These are phyloP conservation scores for Tetratostichococcus sp. DNA, from an alignment of 139 green algal genomes.

Conservation along the genomic window DNA sequence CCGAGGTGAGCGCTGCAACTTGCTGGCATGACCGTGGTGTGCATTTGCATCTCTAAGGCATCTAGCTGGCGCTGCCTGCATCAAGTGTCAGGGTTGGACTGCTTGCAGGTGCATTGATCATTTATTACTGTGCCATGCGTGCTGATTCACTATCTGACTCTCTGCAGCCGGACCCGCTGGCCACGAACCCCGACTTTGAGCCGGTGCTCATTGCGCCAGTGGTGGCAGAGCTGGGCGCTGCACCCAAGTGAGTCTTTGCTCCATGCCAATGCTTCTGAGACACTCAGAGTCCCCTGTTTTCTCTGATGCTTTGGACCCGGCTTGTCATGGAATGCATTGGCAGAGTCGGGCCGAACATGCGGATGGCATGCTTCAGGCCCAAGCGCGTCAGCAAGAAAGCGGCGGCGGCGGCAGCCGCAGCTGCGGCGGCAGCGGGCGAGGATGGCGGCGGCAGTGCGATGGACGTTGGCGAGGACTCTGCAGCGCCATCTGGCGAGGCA, in stretches of 20 bases:
- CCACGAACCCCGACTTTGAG: not conserved
- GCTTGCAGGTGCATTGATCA: no score
- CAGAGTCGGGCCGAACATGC: no score
- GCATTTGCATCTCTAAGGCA: no score
- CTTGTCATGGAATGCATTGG: no score
- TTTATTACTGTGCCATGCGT: no score
- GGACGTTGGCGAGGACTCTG: not conserved
- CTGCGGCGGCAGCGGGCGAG: no score
- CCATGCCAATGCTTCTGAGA: not conserved
- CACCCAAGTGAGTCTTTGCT: not conserved
- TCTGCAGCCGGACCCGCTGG: not conserved
- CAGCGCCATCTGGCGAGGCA: no score
- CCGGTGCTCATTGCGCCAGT: not conserved
- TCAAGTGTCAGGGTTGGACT: no score
- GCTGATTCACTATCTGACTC: no score
- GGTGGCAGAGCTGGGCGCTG: not conserved
- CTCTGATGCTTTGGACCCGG: no score
- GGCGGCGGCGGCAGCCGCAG: no score
- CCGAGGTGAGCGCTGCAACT: not conserved
- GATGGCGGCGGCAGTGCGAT: not conserved
- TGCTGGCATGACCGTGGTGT: conserved; percentile 7
- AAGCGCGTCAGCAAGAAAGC: not conserved
- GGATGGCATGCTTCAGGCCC: not conserved
- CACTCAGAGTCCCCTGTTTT: no score
- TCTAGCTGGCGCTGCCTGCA: not conserved